Evolutionary conservation across 495 filamentous ascomycete genomes (phyloP).

Genomic region (Tuber brumale): DNA sequence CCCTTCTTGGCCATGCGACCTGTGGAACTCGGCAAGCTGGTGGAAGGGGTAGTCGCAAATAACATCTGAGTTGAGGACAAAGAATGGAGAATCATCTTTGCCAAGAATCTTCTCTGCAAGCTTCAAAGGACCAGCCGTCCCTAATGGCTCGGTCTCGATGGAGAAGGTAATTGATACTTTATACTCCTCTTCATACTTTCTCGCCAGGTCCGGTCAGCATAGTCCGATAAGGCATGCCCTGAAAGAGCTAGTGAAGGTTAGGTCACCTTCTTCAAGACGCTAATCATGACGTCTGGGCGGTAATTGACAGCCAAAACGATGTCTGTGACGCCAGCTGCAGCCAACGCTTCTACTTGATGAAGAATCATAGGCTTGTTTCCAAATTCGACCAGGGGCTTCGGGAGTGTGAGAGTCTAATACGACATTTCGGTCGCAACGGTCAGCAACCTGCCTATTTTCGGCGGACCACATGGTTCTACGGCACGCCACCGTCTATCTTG

Average conservation of each 20-base stretch:
- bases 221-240: not conserved
- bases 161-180: constrained; percentile 94
- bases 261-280: constrained; percentile 60
- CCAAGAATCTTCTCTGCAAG: constrained; percentile 87
- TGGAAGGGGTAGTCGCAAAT: constrained; percentile 98
- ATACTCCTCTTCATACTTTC: constrained; percentile 82
- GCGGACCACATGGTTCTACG: not conserved
- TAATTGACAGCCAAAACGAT: constrained; percentile 99
- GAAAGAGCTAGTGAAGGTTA: not conserved
- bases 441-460: constrained; percentile 16
- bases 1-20: constrained; percentile 84
- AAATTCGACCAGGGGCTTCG: constrained; percentile 96
- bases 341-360: constrained; percentile 93
- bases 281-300: constrained; percentile 90
- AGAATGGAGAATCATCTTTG: constrained; percentile 92
- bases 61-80: constrained; percentile 96
- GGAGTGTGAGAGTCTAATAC: constrained; percentile 83
- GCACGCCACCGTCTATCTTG: not conserved
- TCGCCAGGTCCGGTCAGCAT: not conserved
- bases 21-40: constrained; percentile 84
- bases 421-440: constrained; percentile 16
- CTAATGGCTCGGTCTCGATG: constrained; percentile 89
- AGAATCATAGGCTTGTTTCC: constrained; percentile 98
- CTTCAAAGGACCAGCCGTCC: constrained; percentile 93
- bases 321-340: constrained; percentile 91